A percentile compares a stretch with the other conserved stretches of the same genome.
Conservation (phyloP, 2,329 filamentous ascomycete genomes). For the Fusarium sp. region DNA sequence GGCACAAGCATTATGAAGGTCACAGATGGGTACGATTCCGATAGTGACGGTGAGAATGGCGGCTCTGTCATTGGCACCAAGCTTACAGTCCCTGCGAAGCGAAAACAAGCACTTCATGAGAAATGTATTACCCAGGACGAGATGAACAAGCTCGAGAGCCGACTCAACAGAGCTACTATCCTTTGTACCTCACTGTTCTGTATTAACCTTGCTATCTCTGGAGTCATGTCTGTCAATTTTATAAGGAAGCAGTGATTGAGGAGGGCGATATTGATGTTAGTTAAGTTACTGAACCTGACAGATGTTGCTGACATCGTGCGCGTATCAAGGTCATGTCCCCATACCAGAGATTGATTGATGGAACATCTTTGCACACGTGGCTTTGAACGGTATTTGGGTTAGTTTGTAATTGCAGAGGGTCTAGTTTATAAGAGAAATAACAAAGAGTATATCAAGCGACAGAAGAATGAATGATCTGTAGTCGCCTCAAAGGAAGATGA, state of each 20-base stretch:
- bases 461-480: too few relatives aligned
- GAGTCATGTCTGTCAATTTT: fast-evolving
- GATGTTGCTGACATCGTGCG: not conserved
- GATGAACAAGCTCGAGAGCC: not conserved
- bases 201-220: fast-evolving
- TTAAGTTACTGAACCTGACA: not conserved
- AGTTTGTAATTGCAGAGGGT: too few relatives aligned
- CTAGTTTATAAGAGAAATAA: too few relatives aligned
- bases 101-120: not conserved
- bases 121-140: fast-evolving
- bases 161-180: fast-evolving
- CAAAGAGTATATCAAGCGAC: too few relatives aligned
- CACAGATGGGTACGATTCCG: fast-evolving
- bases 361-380: too few relatives aligned
- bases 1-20: fast-evolving
- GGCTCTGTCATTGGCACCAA: fast-evolving
- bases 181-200: not conserved
- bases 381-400: fast-evolving
- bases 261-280: fast-evolving
- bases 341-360: not conserved
- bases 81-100: fast-evolving
- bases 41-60: fast-evolving
- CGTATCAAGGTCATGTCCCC: not conserved
- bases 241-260: fast-evolving
- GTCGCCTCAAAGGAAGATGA: too few relatives aligned